phyloP scores from a whole-genome alignment of 2,329 filamentous ascomycete genomes.

The Helicocarpus griseus region DNA sequence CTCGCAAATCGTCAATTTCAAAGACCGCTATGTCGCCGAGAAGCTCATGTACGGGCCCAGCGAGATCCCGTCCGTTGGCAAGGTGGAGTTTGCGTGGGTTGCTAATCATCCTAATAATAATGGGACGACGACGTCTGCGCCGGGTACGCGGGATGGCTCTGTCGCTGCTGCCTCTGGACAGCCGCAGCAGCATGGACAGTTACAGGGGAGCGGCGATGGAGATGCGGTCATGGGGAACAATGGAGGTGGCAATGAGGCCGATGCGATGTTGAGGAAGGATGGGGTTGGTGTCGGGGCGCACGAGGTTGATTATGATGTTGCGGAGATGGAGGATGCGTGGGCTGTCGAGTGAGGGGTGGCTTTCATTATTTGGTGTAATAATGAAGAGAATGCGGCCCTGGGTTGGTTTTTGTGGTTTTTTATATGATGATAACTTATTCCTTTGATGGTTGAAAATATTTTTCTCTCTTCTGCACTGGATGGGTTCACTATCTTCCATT shows the following conservation, averaged over 20 bases:
- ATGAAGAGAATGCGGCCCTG: too few species aligned
- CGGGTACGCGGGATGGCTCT: constrained; percentile 8
- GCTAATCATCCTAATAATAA: constrained; percentile 22
- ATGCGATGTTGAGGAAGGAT: constrained; percentile 12
- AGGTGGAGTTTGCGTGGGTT: constrained; percentile 48
- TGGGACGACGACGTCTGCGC: neutral
- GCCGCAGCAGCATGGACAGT: neutral
- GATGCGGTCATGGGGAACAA: constrained; percentile 21
- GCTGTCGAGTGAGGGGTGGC: constrained; percentile 15
- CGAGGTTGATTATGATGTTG: constrained; percentile 43
- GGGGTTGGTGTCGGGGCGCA: constrained; percentile 18
- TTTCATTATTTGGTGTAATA: neutral
- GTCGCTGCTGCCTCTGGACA: constrained; percentile 11
- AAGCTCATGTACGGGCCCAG: constrained; percentile 41
- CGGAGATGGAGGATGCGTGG: constrained; percentile 40
- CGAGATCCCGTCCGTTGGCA: constrained; percentile 43
- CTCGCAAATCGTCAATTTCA: constrained; percentile 36
- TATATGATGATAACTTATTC: too few species aligned
- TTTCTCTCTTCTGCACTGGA: too few species aligned
- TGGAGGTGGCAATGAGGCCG: constrained; percentile 14
- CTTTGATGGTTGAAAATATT: too few species aligned
- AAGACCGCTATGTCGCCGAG: constrained; percentile 45
- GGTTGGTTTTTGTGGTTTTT: neutral
- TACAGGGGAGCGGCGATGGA: constrained; percentile 17
- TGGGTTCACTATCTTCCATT: too few species aligned